Evolutionary conservation across 2,329 filamentous ascomycete species (phyloP).

Genomic region (Arthroderma uncinatum): DNA sequence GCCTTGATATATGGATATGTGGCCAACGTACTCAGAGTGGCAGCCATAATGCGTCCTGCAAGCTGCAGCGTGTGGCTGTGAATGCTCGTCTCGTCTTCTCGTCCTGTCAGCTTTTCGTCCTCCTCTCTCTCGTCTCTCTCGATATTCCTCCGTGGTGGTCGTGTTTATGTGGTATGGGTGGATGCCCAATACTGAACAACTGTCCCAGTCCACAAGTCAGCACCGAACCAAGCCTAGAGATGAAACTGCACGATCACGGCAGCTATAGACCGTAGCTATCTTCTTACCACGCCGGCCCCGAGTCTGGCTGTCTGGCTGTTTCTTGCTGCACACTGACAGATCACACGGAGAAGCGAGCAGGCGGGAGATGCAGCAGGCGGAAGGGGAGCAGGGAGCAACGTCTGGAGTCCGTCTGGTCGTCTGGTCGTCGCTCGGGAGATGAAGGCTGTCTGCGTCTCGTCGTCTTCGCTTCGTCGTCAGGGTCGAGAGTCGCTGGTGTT

Average conservation of each 20-base stretch:
- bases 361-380: slow-evolving; percentile 5
- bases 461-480: slow-evolving; percentile 7
- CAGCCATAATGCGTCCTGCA: not conserved
- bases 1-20: not conserved
- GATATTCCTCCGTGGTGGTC: not conserved
- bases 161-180: not conserved
- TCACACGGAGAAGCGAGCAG: not conserved
- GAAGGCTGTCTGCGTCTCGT: not conserved
- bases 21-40: not conserved
- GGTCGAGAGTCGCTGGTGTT: not conserved
- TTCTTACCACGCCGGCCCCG: too few species aligned
- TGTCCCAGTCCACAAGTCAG: not conserved
- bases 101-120: not conserved
- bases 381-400: not conserved
- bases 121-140: not conserved
- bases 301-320: too few species aligned
- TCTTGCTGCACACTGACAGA: not conserved
- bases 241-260: too few species aligned
- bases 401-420: not conserved
- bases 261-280: too few species aligned
- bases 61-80: not conserved
- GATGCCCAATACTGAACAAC: slow-evolving; percentile 7
- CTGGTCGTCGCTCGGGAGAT: not conserved
- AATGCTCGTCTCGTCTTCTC: not conserved
- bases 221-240: too few species aligned